These are phyloP conservation scores for Karstenula rhodostoma DNA, from an alignment of 2,329 filamentous ascomycete species.

Conservation along the genomic window DNA sequence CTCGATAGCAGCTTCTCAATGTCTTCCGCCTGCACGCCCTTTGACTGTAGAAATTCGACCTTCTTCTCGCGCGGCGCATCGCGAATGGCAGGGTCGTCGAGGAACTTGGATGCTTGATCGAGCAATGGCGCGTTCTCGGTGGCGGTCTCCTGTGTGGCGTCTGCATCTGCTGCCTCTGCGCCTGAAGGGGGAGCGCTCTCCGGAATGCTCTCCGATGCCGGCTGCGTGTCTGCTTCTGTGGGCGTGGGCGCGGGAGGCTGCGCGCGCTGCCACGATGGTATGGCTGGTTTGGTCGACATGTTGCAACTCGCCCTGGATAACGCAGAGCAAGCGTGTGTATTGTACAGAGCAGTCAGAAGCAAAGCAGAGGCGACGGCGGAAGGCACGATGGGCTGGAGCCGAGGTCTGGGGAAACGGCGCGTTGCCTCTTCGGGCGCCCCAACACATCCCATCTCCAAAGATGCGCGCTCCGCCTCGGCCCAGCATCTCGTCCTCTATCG, in stretches of 20 bases:
- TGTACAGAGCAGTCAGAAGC: not conserved
- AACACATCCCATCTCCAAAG: not conserved
- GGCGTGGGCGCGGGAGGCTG: constrained; percentile 15
- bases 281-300: constrained; percentile 26
- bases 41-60: constrained; percentile 76
- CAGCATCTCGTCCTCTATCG: not conserved
- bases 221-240: constrained; percentile 21
- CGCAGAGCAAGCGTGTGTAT: not conserved
- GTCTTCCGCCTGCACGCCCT: constrained; percentile 73
- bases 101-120: constrained; percentile 77
- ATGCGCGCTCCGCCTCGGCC: not conserved
- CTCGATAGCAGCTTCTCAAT: constrained; percentile 70
- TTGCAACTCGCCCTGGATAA: not conserved
- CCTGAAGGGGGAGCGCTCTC: constrained; percentile 19
- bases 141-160: constrained; percentile 14
- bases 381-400: not conserved
- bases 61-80: constrained; percentile 76
- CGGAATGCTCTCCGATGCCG: constrained; percentile 25
- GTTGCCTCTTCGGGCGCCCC: constrained; percentile 6
- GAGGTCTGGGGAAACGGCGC: constrained; percentile 12
- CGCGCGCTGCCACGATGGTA: constrained; percentile 49
- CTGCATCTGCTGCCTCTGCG: constrained; percentile 18
- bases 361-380: not conserved
- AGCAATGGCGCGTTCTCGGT: constrained; percentile 46
- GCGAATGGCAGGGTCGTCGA: constrained; percentile 76